phyloP scores from a whole-genome alignment of 2,329 filamentous ascomycete genomes.

The Scedosporium apiospermum region DNA sequence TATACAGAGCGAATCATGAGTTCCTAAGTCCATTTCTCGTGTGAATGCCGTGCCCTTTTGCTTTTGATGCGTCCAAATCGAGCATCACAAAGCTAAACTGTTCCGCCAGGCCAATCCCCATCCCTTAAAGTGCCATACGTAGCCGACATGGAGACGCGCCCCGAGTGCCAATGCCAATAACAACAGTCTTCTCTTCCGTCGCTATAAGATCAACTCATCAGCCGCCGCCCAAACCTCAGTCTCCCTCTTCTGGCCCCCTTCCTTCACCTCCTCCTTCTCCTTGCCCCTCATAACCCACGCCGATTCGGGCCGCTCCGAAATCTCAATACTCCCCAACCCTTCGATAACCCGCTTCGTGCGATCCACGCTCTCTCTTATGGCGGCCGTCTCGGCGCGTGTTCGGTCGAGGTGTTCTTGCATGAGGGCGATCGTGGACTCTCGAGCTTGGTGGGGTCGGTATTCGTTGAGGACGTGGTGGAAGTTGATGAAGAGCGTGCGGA shows the following conservation, averaged over 20 bases:
- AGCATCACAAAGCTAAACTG: neutral
- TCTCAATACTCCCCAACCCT: slow-evolving; percentile 49
- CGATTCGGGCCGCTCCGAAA: slow-evolving; percentile 11
- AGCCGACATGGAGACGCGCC: neutral
- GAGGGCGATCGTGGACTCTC: slow-evolving; percentile 76
- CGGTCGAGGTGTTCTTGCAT: slow-evolving; percentile 77
- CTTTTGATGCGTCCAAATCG: neutral
- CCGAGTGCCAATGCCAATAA: neutral
- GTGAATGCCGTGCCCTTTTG: neutral
- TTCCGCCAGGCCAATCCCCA: neutral
- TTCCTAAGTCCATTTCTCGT: neutral
- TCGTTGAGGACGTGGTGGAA: slow-evolving; percentile 90
- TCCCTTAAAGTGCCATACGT: neutral
- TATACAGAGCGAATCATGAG: neutral
- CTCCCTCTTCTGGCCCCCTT: slow-evolving; percentile 16
- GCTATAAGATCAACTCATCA: slow-evolving; percentile 18
- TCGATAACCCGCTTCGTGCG: slow-evolving; percentile 66
- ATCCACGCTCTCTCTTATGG: slow-evolving; percentile 56
- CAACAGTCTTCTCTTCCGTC: neutral
- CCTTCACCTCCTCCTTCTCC: slow-evolving; percentile 8
- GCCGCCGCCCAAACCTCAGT: slow-evolving; percentile 31
- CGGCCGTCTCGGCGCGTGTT: slow-evolving; percentile 63
- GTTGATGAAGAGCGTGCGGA: slow-evolving; percentile 79
- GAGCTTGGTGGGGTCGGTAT: slow-evolving; percentile 85
- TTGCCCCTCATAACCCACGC: slow-evolving; percentile 10